Percentiles rank a stretch among this genome's conserved stretches.
Evolutionary conservation across 2,329 filamentous ascomycete species (phyloP).

Genomic region (Didymella sp.): DNA sequence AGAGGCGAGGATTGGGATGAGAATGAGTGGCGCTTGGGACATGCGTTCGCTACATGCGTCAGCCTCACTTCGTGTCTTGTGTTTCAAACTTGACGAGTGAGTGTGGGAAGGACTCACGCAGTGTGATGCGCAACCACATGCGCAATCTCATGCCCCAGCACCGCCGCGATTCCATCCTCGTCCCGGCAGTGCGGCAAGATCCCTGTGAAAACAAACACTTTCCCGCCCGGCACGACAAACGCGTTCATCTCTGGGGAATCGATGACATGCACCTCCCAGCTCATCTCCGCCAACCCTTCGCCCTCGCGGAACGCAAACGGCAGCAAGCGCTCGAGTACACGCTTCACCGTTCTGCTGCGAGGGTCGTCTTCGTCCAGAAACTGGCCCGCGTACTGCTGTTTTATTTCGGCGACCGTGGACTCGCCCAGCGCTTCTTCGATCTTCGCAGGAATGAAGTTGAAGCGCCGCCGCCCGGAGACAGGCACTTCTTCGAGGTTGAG

Average conservation of each 20-base stretch:
- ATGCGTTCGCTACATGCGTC: constrained; percentile 61
- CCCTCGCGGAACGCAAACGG: constrained; percentile 64
- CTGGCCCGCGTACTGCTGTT: constrained; percentile 60
- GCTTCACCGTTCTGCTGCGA: constrained; percentile 63
- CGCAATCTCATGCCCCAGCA: constrained; percentile 81
- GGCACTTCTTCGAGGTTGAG: constrained; percentile 75
- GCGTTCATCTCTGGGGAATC: constrained; percentile 74
- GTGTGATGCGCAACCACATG: constrained; percentile 63
- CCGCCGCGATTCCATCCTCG: constrained; percentile 75
- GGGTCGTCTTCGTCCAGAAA: constrained; percentile 68
- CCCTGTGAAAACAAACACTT: constrained; percentile 80
- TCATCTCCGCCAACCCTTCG: constrained; percentile 50
- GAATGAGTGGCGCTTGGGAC: constrained; percentile 53
- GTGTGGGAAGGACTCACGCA: constrained; percentile 34
- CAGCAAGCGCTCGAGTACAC: constrained; percentile 71
- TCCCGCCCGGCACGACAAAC: constrained; percentile 78
- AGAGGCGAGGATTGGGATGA: constrained; percentile 48
- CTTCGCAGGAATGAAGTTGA: constrained; percentile 70
- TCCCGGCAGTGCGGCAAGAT: constrained; percentile 71
- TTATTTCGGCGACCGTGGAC: constrained; percentile 63
- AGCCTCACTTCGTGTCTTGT: not conserved
- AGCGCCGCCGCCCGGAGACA: constrained; percentile 72
- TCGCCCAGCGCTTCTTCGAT: constrained; percentile 62
- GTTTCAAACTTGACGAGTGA: too few species aligned
- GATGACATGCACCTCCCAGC: constrained; percentile 78